Percentiles rank a stretch among this genome's conserved stretches.
These are phyloP conservation scores for Penicillium cataractarum DNA, from an alignment of 495 filamentous ascomycete genomes.

Conservation along the genomic window DNA sequence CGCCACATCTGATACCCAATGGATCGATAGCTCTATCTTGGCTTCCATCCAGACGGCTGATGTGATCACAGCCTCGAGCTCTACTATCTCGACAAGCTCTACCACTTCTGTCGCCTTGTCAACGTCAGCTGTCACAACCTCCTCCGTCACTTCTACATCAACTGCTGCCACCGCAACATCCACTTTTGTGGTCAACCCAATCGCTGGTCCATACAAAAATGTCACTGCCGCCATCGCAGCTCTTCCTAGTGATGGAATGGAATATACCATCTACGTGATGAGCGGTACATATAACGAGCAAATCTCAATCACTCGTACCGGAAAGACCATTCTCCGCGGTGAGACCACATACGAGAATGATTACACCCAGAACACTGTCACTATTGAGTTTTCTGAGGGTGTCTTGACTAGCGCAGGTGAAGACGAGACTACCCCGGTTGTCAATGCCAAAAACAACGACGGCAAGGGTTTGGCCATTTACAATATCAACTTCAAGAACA, in stretches of 20 bases:
- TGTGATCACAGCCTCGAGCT: no score
- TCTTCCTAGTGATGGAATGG: no score
- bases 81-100: no score
- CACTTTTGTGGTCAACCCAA: no score
- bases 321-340: constrained; percentile 21
- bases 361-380: constrained; percentile 10
- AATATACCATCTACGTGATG: constrained; percentile 4
- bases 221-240: no score
- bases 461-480: constrained; percentile 17
- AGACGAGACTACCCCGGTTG: constrained; percentile 11
- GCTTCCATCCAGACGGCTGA: constrained; percentile 11
- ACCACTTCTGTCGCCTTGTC: no score
- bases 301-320: constrained; percentile 19
- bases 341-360: constrained; percentile 20
- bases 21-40: constrained; percentile 17
- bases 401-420: constrained; percentile 16
- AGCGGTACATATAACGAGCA: constrained; percentile 21
- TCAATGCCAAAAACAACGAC: constrained; percentile 19
- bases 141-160: no score
- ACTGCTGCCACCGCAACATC: no score
- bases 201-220: no score
- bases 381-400: no score
- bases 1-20: constrained; percentile 13
- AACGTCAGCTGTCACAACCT: no score
- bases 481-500: constrained; percentile 22